Evolutionary conservation across 2,329 filamentous ascomycete species (phyloP).

Genomic region (Apiospora sp.): DNA sequence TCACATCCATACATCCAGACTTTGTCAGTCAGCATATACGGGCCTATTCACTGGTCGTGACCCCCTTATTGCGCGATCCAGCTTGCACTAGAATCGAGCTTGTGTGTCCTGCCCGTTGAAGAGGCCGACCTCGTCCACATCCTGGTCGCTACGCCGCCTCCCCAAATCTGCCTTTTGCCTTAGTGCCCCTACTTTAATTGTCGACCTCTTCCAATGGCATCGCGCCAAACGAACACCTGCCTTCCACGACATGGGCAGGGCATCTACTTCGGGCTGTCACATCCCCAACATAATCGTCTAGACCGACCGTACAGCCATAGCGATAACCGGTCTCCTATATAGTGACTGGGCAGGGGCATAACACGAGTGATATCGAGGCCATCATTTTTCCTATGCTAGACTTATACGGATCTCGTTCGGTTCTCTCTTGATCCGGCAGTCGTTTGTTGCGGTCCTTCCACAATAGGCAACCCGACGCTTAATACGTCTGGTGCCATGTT

Average conservation of each 20-base stretch:
- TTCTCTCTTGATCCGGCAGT: neutral
- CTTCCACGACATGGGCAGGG: constrained; percentile 5
- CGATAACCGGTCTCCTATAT: too few species aligned
- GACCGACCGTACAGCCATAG: neutral
- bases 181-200: constrained; percentile 16
- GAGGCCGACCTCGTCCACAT: neutral
- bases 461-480: neutral
- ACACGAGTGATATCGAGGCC: neutral
- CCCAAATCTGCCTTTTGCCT: neutral
- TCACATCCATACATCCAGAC: neutral
- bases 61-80: neutral
- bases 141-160: constrained; percentile 11
- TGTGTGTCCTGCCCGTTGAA: constrained; percentile 1
- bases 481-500: neutral
- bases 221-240: constrained; percentile 15
- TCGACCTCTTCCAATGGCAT: constrained; percentile 9
- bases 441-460: neutral
- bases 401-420: neutral
- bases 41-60: neutral
- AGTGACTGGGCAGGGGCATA: neutral
- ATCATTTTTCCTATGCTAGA: neutral
- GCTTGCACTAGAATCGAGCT: constrained; percentile 1
- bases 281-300: neutral
- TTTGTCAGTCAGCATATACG: neutral
- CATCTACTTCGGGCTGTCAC: neutral